Conservation (phyloP, 2,329 filamentous ascomycete species). For the Triangularia setosa region DNA sequence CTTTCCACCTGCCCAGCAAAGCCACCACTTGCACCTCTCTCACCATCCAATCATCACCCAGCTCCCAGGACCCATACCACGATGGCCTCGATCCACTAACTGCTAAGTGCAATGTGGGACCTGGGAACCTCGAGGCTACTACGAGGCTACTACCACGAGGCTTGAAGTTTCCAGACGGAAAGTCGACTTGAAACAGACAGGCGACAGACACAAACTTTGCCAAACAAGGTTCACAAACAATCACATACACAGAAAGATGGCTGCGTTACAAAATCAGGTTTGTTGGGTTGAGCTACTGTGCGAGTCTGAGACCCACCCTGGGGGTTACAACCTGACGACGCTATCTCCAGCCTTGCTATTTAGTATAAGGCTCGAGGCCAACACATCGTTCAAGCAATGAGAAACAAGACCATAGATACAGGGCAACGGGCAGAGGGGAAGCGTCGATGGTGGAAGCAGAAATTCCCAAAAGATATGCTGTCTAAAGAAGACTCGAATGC, state of each 20-base stretch:
- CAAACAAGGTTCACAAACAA: background rate
- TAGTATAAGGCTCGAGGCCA: background rate
- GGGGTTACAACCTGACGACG: background rate
- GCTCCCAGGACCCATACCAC: background rate
- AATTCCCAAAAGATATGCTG: background rate
- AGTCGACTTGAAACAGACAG: background rate
- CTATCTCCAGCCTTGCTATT: background rate
- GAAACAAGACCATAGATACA: background rate
- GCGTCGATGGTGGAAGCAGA: background rate
- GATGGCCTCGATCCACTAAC: background rate
- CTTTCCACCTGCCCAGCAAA: background rate
- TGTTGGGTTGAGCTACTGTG: background rate
- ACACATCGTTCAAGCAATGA: background rate
- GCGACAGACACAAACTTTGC: background rate
- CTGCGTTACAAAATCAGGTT: background rate
- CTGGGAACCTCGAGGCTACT: background rate
- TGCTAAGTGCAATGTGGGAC: background rate
- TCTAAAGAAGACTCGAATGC: slow-evolving; percentile 1
- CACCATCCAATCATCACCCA: background rate
- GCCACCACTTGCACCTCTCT: background rate
- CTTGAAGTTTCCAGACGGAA: background rate
- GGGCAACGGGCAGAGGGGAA: background rate
- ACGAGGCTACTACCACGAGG: background rate
- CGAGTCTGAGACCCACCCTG: background rate
- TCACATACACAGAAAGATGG: background rate